Evolutionary conservation across 176 grass and related monocot genomes (phyloP), one percentile per base, ranked within the genome.

Genomic region (Canna indica): DNA sequence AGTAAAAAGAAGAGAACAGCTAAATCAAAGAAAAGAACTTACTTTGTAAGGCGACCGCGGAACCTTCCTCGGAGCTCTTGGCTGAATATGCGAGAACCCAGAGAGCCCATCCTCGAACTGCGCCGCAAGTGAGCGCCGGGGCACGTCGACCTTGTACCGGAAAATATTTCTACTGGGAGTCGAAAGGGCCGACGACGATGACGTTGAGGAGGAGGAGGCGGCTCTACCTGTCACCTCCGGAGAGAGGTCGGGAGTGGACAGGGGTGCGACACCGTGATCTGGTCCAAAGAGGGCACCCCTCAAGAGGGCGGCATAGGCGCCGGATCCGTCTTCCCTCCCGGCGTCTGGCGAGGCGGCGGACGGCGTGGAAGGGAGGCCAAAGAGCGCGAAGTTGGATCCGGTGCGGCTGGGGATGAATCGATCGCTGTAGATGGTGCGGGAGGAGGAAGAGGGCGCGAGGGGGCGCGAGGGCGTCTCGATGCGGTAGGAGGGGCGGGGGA

Each of bases 111-210:
- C 86, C 32, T 94, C 85, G 63, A 99, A 93, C 10, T 90, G 80
- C 28, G 76, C 69, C n/a, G 87, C 67, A 64, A 86, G 90, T 16
- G 86, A 80, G 42, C 54, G 77, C 56, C 85, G 36, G 0, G 84
- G 90, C 50, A 99, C 87, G 67, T 94, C 90, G 29, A 84, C 80
- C 86, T 99, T 99, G 82, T 87, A 99, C 52, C 87, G 74, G 76
- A 99, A 99, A 59, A 99, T 94, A 67, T 99, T 99, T 29, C 84
- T 82, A 31, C 70, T 84, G 3, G 82, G 67, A 0, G 85, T 79
- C 31, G 79, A 84, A 3, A 85, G 71, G 0, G 86, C 54, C 5
- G 88, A 85, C 3, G 91, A 72, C 12, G 73, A 79, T 1, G 89
- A 85, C 7, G 84, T 84, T 5, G 87, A 90, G 61, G 82, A 88